A percentile compares a stretch with the other conserved stretches of the same genome.
Evolutionary conservation across 495 filamentous ascomycete genomes (phyloP).

Genomic region (Hypoxylon cercidicola): DNA sequence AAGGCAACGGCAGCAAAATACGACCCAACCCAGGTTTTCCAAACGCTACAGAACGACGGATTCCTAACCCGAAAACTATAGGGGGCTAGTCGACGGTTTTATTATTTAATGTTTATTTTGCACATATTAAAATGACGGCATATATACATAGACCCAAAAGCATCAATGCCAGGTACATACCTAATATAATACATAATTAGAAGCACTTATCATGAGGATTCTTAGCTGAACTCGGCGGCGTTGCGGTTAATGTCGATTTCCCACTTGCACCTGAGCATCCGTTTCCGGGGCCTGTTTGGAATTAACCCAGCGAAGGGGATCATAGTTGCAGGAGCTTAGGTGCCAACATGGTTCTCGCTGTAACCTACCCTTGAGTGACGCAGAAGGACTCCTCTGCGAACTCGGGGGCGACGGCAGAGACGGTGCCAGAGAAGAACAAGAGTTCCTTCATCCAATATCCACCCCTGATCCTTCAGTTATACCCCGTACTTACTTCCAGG

Average conservation of each 20-base stretch:
- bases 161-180: neutral
- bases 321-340: constrained; percentile 61
- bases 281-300: constrained; percentile 53
- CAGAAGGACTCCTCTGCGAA: constrained; percentile 49
- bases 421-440: constrained; percentile 35
- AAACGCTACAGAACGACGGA: constrained; percentile 56
- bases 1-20: constrained; percentile 52
- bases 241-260: constrained; percentile 56
- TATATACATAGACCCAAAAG: constrained; percentile 5
- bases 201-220: too few species aligned
- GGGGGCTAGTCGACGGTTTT: neutral
- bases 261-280: constrained; percentile 58
- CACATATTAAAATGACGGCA: neutral
- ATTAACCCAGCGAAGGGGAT: constrained; percentile 56
- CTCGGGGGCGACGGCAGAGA: constrained; percentile 25
- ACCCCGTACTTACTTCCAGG: constrained; percentile 48
- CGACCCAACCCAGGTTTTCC: constrained; percentile 55
- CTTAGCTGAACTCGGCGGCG: constrained; percentile 44
- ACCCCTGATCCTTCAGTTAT: constrained; percentile 39
- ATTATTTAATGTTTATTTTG: constrained; percentile 5
- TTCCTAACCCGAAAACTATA: constrained; percentile 36
- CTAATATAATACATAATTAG: constrained; percentile 1
- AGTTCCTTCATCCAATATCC: constrained; percentile 25
- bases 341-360: constrained; percentile 54
- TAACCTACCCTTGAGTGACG: constrained; percentile 50